Percentiles rank a stretch among this genome's conserved stretches.
These are phyloP conservation scores for Aspergillus sp. DNA, from an alignment of 2,329 filamentous ascomycete species.

Conservation along the genomic window DNA sequence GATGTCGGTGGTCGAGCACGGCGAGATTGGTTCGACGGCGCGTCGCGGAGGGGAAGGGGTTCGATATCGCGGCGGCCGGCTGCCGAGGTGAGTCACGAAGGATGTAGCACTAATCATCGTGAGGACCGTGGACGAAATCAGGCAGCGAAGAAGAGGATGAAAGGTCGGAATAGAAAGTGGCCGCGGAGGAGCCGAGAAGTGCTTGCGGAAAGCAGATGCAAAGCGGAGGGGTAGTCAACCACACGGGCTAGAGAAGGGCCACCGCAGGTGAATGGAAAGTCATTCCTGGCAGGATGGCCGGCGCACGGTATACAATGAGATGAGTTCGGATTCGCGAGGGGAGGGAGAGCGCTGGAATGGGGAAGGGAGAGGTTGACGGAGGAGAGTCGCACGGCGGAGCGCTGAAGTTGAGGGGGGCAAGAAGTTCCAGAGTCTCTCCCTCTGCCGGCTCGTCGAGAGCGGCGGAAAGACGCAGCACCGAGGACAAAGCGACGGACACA, in stretches of 20 bases:
- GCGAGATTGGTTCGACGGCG: slow-evolving; percentile 52
- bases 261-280: slow-evolving; percentile 42
- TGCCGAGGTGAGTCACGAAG: slow-evolving; percentile 39
- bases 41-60: slow-evolving; percentile 53
- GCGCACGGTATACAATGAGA: slow-evolving; percentile 32
- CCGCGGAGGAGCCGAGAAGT: slow-evolving; percentile 31
- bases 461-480: slow-evolving; percentile 26
- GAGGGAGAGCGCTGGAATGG: slow-evolving; percentile 24
- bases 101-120: slow-evolving; percentile 47
- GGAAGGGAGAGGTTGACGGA: slow-evolving; percentile 31
- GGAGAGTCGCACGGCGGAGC: slow-evolving; percentile 29
- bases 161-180: slow-evolving; percentile 19
- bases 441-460: slow-evolving; percentile 27
- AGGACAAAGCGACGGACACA: slow-evolving; percentile 23
- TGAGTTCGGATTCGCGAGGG: slow-evolving; percentile 24
- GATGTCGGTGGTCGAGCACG: slow-evolving; percentile 37
- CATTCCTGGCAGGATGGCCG: slow-evolving; percentile 44
- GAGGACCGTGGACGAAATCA: slow-evolving; percentile 14
- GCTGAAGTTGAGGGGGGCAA: slow-evolving; percentile 29
- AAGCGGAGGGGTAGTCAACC: slow-evolving; percentile 49
- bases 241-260: slow-evolving; percentile 47
- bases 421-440: slow-evolving; percentile 24
- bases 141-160: slow-evolving; percentile 17
- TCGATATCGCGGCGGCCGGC: slow-evolving; percentile 49
- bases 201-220: slow-evolving; percentile 43